phyloP scores from a whole-genome alignment of 805 yeast genomes.

The Starmerella tilneyi region DNA sequence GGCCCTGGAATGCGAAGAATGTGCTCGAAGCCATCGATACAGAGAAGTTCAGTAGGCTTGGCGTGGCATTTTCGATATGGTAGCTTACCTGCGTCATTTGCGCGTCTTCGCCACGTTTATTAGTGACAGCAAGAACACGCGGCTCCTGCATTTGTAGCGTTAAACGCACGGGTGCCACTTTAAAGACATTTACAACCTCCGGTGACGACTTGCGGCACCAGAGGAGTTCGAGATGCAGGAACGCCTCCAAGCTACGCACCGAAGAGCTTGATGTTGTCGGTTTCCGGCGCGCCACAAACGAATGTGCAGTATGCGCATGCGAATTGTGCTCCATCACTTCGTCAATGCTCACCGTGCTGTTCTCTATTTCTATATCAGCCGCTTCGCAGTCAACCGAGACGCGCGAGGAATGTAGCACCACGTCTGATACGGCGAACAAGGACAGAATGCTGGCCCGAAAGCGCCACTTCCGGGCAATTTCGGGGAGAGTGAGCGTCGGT shows the following conservation, averaged over 20 bases:
- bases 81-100: constrained; percentile 34
- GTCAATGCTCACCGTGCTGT: background rate
- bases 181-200: constrained; percentile 16
- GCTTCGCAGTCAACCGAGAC: constrained; percentile 8
- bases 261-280: background rate
- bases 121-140: constrained; percentile 23
- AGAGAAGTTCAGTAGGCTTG: constrained; percentile 54
- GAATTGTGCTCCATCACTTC: constrained; percentile 14
- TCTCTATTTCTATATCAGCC: constrained; percentile 9
- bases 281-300: constrained; percentile 8
- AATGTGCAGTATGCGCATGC: constrained; percentile 8
- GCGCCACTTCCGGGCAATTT: constrained; percentile 31
- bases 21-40: constrained; percentile 37
- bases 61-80: constrained; percentile 64
- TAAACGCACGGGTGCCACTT: constrained; percentile 22
- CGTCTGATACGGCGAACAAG: constrained; percentile 18
- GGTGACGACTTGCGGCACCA: constrained; percentile 28
- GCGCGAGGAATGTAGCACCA: constrained; percentile 7
- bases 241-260: constrained; percentile 22
- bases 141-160: constrained; percentile 26
- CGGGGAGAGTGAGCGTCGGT: constrained; percentile 27
- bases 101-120: constrained; percentile 24
- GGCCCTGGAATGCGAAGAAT: constrained; percentile 35
- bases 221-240: constrained; percentile 27
- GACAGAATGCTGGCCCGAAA: constrained; percentile 28